phyloP scores from a whole-genome alignment of 441 rosid species.

The Pelargonium fulgidum region DNA sequence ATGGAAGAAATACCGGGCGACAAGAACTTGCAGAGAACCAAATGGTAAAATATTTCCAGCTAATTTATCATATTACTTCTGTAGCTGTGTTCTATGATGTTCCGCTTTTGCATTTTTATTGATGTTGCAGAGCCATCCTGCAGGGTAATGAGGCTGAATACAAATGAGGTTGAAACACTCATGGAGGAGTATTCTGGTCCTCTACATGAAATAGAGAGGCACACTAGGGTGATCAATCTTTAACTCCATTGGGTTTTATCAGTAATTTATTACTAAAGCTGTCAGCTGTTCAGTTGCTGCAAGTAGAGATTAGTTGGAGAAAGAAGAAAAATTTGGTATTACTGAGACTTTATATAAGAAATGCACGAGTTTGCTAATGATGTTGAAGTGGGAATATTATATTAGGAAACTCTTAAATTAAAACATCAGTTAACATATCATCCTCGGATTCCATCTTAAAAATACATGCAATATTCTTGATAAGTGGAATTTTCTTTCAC shows the following conservation, averaged over 20 bases:
- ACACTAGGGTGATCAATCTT: conserved; percentile 51
- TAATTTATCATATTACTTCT: conserved; percentile 9
- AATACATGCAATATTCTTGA: too few relatives aligned
- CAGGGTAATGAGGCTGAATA: conserved; percentile 73
- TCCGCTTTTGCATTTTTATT: conserved; percentile 10
- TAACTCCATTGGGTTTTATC: conserved; percentile 22
- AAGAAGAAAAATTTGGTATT: neutral
- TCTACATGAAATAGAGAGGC: conserved; percentile 61
- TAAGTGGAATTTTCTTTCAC: too few relatives aligned
- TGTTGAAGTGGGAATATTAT: too few relatives aligned
- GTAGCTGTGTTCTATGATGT: conserved; percentile 17
- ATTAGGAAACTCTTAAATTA: too few relatives aligned
- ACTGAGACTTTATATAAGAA: neutral
- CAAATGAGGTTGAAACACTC: conserved; percentile 52
- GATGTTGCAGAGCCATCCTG: conserved; percentile 19
- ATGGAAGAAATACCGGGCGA: conserved; percentile 83
- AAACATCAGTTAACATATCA: too few relatives aligned
- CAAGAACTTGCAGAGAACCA: conserved; percentile 75
- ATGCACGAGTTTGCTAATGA: too few relatives aligned
- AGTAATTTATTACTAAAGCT: conserved; percentile 17
- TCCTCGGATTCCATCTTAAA: too few relatives aligned
- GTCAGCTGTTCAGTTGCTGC: too few relatives aligned
- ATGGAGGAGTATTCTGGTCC: conserved; percentile 67
- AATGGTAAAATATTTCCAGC: conserved; percentile 45
- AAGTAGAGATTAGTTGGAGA: neutral